These are phyloP conservation scores for Pseudogymnoascus sp. DNA, from an alignment of 2,329 filamentous ascomycete genomes.

Conservation along the genomic window DNA sequence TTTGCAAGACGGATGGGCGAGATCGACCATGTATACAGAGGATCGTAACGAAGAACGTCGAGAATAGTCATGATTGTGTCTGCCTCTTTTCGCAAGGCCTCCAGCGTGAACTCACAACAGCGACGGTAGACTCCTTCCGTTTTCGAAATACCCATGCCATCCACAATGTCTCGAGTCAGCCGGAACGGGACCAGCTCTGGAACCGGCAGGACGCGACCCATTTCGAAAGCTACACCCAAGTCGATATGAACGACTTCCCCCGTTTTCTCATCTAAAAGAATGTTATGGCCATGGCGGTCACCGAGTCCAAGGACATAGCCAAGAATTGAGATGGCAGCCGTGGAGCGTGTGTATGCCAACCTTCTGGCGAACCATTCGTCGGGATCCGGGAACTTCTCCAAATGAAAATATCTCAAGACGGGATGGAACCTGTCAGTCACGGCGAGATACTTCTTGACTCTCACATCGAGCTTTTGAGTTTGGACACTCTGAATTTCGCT, in stretches of 20 bases:
- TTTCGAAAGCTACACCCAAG: constrained; percentile 92
- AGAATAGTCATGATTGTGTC: constrained; percentile 98
- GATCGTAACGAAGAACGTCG: constrained; percentile 96
- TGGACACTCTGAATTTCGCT: constrained; percentile 72
- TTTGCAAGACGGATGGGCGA: constrained; percentile 61
- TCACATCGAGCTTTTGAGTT: constrained; percentile 58
- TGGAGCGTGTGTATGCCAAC: constrained; percentile 85
- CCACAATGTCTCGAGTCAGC: constrained; percentile 86
- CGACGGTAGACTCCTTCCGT: constrained; percentile 94
- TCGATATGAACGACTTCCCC: constrained; percentile 97
- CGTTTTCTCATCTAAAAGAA: constrained; percentile 79
- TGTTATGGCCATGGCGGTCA: constrained; percentile 94
- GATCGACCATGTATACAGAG: constrained; percentile 90
- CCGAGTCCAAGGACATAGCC: constrained; percentile 89
- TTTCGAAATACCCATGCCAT: constrained; percentile 92
- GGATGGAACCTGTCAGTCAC: constrained; percentile 80
- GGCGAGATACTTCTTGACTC: constrained; percentile 68
- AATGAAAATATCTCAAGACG: constrained; percentile 94
- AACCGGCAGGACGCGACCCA: constrained; percentile 86
- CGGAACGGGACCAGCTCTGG: constrained; percentile 95
- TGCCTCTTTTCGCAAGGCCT: constrained; percentile 87
- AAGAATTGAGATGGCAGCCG: constrained; percentile 89
- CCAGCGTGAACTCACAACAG: constrained; percentile 97
- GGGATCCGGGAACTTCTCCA: constrained; percentile 86
- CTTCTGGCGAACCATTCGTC: constrained; percentile 93